These are phyloP conservation scores for Podila epigama DNA, from an alignment of 192 early-diverging fungal genomes.

Conservation along the genomic window DNA sequence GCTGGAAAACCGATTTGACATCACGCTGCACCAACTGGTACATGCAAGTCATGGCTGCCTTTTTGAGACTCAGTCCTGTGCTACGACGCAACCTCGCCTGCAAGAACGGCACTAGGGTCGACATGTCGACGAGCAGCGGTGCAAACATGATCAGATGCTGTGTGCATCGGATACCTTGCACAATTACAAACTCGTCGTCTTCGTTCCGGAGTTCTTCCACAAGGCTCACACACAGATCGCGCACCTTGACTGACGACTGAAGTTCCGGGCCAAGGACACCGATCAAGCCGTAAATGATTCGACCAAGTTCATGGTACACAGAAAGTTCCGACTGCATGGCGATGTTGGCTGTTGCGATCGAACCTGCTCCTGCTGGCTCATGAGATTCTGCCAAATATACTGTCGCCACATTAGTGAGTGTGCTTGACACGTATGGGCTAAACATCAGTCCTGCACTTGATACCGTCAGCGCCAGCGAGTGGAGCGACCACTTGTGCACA, in stretches of 20 bases:
- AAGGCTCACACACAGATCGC: slow-evolving; percentile 83
- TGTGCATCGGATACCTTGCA: slow-evolving; percentile 85
- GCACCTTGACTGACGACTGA: slow-evolving; percentile 69
- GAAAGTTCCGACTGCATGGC: slow-evolving; percentile 67
- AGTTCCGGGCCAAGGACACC: slow-evolving; percentile 94
- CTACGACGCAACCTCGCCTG: slow-evolving; percentile 70
- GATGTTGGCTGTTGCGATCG: slow-evolving; percentile 67
- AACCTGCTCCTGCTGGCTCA: slow-evolving; percentile 69
- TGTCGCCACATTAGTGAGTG: slow-evolving; percentile 86
- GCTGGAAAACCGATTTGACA: slow-evolving; percentile 73
- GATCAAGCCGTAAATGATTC: slow-evolving; percentile 87
- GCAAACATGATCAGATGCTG: slow-evolving; percentile 93
- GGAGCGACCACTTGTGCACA: slow-evolving; percentile 93
- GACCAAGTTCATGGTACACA: slow-evolving; percentile 78
- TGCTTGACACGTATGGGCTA: slow-evolving; percentile 87
- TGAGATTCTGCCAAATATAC: slow-evolving; percentile 90
- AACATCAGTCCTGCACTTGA: slow-evolving; percentile 93
- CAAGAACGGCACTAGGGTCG: slow-evolving; percentile 74
- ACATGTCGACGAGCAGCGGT: slow-evolving; percentile 73
- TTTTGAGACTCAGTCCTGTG: slow-evolving; percentile 67
- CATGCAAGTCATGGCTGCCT: slow-evolving; percentile 82
- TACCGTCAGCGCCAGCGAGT: slow-evolving; percentile 84
- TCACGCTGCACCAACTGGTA: slow-evolving; percentile 85
- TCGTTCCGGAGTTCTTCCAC: slow-evolving; percentile 84
- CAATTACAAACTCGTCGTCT: slow-evolving; percentile 74